A percentile compares a stretch with the other conserved stretches of the same genome.
Conservation (phyloP, 2,329 filamentous ascomycete species). For the Penicillium rolfsii region DNA sequence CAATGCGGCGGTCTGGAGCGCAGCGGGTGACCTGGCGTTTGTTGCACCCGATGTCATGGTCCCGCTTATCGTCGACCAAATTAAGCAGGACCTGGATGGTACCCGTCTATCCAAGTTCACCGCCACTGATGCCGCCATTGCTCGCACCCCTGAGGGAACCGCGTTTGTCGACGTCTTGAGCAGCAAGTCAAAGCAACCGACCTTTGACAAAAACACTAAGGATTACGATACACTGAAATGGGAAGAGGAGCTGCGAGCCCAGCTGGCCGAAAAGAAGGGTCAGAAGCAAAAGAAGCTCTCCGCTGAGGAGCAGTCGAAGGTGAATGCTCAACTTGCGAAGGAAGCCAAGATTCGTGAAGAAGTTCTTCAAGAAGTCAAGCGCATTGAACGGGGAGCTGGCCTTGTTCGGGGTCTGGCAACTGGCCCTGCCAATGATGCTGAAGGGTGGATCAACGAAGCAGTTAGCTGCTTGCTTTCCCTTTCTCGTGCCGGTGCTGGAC, state of each 20-base stretch:
- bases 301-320: conserved; percentile 83
- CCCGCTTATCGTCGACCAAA: conserved; percentile 72
- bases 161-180: conserved; percentile 88
- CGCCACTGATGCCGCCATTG: conserved; percentile 88
- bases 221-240: conserved; percentile 96
- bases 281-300: conserved; percentile 83
- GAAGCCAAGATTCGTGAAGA: conserved; percentile 76
- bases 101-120: conserved; percentile 72
- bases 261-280: conserved; percentile 91
- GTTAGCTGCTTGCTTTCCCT: conserved; percentile 74
- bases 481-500: conserved; percentile 71
- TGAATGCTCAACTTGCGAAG: conserved; percentile 87
- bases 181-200: conserved; percentile 70
- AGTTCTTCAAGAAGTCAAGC: conserved; percentile 70
- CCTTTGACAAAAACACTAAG: conserved; percentile 85
- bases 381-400: conserved; percentile 78
- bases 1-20: conserved; percentile 75
- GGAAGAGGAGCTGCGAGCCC: conserved; percentile 87
- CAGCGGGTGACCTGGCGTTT: conserved; percentile 89
- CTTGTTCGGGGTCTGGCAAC: conserved; percentile 80
- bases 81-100: conserved; percentile 73
- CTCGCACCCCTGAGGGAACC: conserved; percentile 84
- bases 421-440: conserved; percentile 86
- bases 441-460: conserved; percentile 83
- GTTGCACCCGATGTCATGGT: conserved; percentile 84